These are phyloP conservation scores for Geotrichum bryndzae DNA, from an alignment of 1,139 yeast species.

Conservation along the genomic window DNA sequence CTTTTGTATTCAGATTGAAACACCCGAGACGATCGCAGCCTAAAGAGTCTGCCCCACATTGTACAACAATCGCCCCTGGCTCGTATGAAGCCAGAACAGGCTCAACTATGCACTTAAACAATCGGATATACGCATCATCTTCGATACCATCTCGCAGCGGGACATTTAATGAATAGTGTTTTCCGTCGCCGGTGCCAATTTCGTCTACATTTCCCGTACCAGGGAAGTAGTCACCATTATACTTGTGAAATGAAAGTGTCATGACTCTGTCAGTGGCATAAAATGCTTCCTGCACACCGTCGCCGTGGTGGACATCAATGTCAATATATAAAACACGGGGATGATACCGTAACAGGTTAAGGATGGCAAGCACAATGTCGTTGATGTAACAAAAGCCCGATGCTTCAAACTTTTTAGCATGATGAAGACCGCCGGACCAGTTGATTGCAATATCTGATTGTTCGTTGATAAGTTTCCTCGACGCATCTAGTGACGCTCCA, in stretches of 20 bases:
- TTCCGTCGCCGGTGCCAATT: conserved; percentile 79
- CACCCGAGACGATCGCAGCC: conserved; percentile 93
- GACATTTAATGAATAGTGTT: conserved; percentile 82
- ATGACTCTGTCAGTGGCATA: conserved; percentile 91
- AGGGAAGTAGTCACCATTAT: conserved; percentile 92
- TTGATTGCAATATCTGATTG: conserved; percentile 94
- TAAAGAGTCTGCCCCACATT: conserved; percentile 95
- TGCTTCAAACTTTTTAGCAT: conserved; percentile 91
- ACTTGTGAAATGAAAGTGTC: conserved; percentile 93
- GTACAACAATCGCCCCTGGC: conserved; percentile 90
- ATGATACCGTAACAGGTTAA: conserved; percentile 75
- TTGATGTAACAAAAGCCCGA: conserved; percentile 93
- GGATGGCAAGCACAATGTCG: conserved; percentile 84
- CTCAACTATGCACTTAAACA: conserved; percentile 79
- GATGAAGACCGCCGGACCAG: conserved; percentile 97
- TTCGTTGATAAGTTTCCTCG: conserved; percentile 73
- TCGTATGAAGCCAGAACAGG: conserved; percentile 77
- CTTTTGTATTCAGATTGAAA: conserved; percentile 81
- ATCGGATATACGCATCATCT: conserved; percentile 75
- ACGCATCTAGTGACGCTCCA: conserved; percentile 91
- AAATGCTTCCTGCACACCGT: conserved; percentile 97
- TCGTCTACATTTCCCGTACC: conserved; percentile 92
- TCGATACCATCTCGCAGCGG: conserved; percentile 94
- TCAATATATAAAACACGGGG: conserved; percentile 91
- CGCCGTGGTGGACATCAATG: conserved; percentile 95